Conservation (phyloP, 257 asterid species). For the Verbascum thapsus region DNA sequence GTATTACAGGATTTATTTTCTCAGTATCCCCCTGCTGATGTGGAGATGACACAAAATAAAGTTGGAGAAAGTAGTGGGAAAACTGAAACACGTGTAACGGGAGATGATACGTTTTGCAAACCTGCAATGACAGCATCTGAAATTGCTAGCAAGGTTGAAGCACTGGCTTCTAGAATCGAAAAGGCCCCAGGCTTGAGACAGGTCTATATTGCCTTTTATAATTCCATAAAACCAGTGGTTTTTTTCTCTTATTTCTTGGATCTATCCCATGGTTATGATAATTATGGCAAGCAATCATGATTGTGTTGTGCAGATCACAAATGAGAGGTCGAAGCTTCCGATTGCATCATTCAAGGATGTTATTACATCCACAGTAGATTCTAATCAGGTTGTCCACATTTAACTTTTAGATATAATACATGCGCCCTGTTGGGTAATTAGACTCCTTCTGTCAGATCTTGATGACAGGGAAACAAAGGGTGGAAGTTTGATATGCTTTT, state of each 20-base stretch:
- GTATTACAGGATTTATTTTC: conserved; percentile 71
- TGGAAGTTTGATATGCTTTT: too few relatives aligned
- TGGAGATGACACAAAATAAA: conserved; percentile 46
- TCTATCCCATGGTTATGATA: conserved; percentile 4
- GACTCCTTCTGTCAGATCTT: not conserved
- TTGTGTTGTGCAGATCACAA: conserved; percentile 54
- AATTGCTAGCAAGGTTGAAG: conserved; percentile 55
- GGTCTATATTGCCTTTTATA: conserved; percentile 42
- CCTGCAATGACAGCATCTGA: conserved; percentile 52
- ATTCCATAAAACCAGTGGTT: conserved; percentile 14
- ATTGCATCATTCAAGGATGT: conserved; percentile 74
- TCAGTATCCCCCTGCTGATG: conserved; percentile 71
- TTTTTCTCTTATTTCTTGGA: not conserved
- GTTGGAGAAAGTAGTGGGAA: conserved; percentile 39
- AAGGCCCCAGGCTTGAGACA: conserved; percentile 55
- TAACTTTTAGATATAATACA: not conserved
- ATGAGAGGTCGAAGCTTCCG: conserved; percentile 80
- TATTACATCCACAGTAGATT: conserved; percentile 63
- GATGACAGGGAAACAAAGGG: too few relatives aligned
- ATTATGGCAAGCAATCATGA: conserved; percentile 22
- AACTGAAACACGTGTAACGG: conserved; percentile 26
- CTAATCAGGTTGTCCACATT: conserved; percentile 67
- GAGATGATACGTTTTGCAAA: conserved; percentile 65
- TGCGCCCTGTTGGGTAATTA: not conserved
- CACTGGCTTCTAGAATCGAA: conserved; percentile 55